Base-by-base conservation (phyloP, 306 rosid genomes). In the Inga leiocalycina region DNA sequence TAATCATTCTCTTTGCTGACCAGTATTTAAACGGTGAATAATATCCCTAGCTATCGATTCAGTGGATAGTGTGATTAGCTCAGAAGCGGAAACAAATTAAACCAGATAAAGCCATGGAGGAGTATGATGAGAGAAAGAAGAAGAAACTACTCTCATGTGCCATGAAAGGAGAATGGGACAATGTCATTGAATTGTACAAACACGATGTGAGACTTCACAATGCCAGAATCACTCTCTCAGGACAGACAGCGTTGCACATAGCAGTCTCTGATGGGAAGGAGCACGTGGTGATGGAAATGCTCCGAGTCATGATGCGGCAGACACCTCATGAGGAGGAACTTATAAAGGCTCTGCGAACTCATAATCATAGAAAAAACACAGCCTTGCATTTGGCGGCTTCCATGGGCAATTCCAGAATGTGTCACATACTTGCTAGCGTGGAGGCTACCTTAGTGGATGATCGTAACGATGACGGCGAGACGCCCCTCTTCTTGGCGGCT, bases 171-270 rank as follows among this genome's bases (percentile, higher is more conserved):
- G 3, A 61, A 4, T 89, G 94, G 94, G 5, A 8, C 1, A n/a
- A 74, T 41, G 88, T 89, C 4, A 71, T 85, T 6, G 1, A 1
- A 0, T 78, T 10, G 4, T 91, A 83, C 70, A 7, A 1, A n/a
- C 1, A 0, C 0, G n/a, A 88, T 0, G 5, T 0, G 5, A 6
- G 2, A 13, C 87, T 84, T 8, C 87, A 64, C 16, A 5, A 19
- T 39, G 46, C 46, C 27, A 35, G 4, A 19, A 35, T 68, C 4
- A 68, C 73, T 20, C 43, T 49, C 34, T 20, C 80, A 9, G 90
- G 87, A 2, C 84, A 88, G 78, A 88, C 93, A 8, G 92, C 86
- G 10, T 30, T 92, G 43, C 96, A 90, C 62, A 35, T 84, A 8
- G 93, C 93, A 0, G 92, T 87, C 43, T 76, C 75, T 3, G 90